phyloP scores from a whole-genome alignment of 2,329 filamentous ascomycete genomes.

The Tolypocladium ophioglossoides region DNA sequence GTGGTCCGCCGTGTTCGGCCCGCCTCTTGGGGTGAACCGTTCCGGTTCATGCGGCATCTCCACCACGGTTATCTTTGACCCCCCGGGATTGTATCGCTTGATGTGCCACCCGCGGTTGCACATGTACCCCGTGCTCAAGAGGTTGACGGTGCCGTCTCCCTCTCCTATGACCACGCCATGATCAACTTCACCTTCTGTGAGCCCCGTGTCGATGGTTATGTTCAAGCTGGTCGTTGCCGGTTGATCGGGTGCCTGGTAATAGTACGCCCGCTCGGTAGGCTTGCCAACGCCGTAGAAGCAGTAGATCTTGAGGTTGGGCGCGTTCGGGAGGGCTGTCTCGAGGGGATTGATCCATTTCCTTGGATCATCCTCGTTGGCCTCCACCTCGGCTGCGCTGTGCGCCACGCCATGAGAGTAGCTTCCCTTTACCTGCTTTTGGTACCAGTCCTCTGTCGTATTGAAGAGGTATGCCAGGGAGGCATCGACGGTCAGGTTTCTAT shows the following conservation, averaged over 20 bases:
- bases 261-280: conserved; percentile 85
- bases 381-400: conserved; percentile 66
- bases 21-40: conserved; percentile 71
- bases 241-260: conserved; percentile 62
- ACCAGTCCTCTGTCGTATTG: conserved; percentile 76
- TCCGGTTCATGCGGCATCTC: conserved; percentile 98
- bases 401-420: conserved; percentile 88
- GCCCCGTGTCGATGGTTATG: conserved; percentile 59
- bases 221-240: conserved; percentile 58
- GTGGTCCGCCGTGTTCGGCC: conserved; percentile 70
- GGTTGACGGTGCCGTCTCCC: conserved; percentile 88
- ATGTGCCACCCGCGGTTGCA: conserved; percentile 91
- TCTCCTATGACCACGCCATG: conserved; percentile 93
- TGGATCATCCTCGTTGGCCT: conserved; percentile 66
- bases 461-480: conserved; percentile 71
- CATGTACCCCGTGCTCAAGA: conserved; percentile 94
- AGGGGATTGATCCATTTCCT: conserved; percentile 93
- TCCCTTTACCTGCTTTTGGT: conserved; percentile 56
- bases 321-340: conserved; percentile 75
- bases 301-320: conserved; percentile 86
- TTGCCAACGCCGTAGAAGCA: conserved; percentile 97
- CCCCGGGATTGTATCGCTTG: conserved; percentile 85
- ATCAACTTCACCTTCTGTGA: conserved; percentile 54
- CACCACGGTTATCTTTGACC: conserved; percentile 68
- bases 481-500: conserved; percentile 69